Conservation (phyloP, 2,329 filamentous ascomycete species). For the Ramularia collo-cygni region DNA sequence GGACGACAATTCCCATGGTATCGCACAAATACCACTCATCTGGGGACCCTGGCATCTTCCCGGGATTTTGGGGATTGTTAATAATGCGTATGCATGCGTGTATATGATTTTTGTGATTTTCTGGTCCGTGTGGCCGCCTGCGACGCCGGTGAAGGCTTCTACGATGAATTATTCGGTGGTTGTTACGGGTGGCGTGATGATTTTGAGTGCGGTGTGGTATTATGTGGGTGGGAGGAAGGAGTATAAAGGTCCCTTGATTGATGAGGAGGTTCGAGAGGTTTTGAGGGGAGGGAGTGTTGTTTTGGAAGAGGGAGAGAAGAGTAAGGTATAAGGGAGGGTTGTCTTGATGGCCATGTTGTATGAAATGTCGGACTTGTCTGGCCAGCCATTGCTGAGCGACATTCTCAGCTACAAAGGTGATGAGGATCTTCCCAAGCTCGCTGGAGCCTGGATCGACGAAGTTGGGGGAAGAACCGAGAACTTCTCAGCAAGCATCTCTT, state of each 20-base stretch:
- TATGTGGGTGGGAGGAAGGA: conserved; percentile 30
- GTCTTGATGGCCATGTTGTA: no score
- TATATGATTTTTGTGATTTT: conserved; percentile 52
- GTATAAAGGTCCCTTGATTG: conserved; percentile 34
- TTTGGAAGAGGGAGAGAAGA: background rate
- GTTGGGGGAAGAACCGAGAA: no score
- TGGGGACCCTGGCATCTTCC: conserved; percentile 54
- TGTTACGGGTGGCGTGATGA: conserved; percentile 34
- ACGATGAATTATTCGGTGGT: conserved; percentile 41
- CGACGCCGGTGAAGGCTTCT: conserved; percentile 27
- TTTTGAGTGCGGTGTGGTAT: conserved; percentile 33
- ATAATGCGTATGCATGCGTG: conserved; percentile 48
- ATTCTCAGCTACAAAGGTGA: no score
- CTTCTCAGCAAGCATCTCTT: no score
- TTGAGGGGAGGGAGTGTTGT: conserved; percentile 23
- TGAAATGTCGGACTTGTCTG: no score
- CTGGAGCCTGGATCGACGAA: no score
- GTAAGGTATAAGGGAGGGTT: background rate
- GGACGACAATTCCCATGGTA: conserved; percentile 4
- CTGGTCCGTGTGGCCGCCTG: conserved; percentile 48
- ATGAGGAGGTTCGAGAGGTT: conserved; percentile 27
- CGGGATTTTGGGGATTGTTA: conserved; percentile 45
- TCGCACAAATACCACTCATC: conserved; percentile 29
- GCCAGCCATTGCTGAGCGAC: no score
- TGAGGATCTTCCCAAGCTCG: no score